A percentile compares a stretch with the other conserved stretches of the same genome.
Evolutionary conservation across 2,329 filamentous ascomycete species (phyloP).

Genomic region (Cadophora gregata): DNA sequence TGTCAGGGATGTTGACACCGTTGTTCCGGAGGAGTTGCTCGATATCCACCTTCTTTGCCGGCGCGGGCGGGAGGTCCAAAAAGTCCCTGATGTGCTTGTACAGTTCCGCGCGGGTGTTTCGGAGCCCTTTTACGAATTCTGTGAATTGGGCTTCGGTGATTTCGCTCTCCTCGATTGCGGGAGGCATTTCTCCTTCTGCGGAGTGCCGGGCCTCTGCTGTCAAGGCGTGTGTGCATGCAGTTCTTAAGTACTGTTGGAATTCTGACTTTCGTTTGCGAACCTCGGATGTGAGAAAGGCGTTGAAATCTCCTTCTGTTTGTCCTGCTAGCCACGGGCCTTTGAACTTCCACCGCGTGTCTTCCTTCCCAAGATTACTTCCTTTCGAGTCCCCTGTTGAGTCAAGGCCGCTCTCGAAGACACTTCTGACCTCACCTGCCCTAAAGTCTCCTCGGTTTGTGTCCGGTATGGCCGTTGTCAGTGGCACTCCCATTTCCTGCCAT

Average conservation of each 20-base stretch:
- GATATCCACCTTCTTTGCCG: conserved; percentile 15
- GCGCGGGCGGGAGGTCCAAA: conserved; percentile 57
- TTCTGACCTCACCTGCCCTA: conserved; percentile 39
- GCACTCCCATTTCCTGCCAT: conserved; percentile 81
- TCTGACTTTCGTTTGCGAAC: conserved; percentile 59
- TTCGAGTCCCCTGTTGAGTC: conserved; percentile 55
- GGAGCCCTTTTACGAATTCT: conserved; percentile 58
- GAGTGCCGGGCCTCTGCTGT: conserved; percentile 49
- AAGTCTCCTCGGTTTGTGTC: conserved; percentile 15
- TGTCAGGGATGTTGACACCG: background rate
- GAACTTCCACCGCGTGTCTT: conserved; percentile 68
- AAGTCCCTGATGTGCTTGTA: conserved; percentile 64
- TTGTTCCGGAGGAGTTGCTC: background rate
- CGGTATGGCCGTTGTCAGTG: conserved; percentile 64
- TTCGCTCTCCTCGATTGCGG: conserved; percentile 43
- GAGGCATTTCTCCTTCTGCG: conserved; percentile 44
- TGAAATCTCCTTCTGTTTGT: conserved; percentile 65
- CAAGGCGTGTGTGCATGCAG: conserved; percentile 54
- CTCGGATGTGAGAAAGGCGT: conserved; percentile 57
- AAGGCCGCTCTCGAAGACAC: conserved; percentile 64
- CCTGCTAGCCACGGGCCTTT: conserved; percentile 69
- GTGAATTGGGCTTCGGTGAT: conserved; percentile 59
- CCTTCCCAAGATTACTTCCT: conserved; percentile 42
- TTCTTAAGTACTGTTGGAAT: conserved; percentile 61
- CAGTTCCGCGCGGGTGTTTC: conserved; percentile 56